Percentiles rank a stretch among this genome's conserved stretches.
These are phyloP conservation scores for Gossypium thurberi DNA, from an alignment of 345 rosid genomes.

Conservation along the genomic window DNA sequence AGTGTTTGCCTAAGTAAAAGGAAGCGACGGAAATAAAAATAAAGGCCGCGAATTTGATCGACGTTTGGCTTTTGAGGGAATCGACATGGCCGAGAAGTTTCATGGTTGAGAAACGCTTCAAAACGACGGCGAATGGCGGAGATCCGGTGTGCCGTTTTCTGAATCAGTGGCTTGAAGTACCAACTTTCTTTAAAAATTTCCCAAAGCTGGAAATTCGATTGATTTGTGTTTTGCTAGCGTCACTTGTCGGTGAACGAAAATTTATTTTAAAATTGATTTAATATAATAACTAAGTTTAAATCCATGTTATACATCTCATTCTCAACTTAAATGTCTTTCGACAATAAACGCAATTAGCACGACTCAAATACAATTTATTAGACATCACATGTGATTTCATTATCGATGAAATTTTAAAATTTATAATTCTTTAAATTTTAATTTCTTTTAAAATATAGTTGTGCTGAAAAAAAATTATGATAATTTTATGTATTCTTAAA, in stretches of 20 bases:
- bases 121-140: slow-evolving; percentile 2
- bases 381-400: too few species aligned
- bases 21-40: slow-evolving; percentile 46
- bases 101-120: slow-evolving; percentile 27
- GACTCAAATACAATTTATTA: too few species aligned
- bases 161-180: background rate
- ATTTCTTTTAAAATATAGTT: too few species aligned
- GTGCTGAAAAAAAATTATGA: too few species aligned
- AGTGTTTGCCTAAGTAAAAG: slow-evolving; percentile 84
- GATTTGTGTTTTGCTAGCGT: background rate
- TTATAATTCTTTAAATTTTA: too few species aligned
- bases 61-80: slow-evolving; percentile 29
- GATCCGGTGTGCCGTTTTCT: background rate
- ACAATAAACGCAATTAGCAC: too few species aligned
- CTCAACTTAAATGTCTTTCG: too few species aligned
- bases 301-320: too few species aligned
- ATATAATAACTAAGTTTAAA: too few species aligned
- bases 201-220: background rate
- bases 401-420: too few species aligned
- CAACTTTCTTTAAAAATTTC: background rate
- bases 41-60: slow-evolving; percentile 44
- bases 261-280: too few species aligned
- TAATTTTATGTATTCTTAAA: too few species aligned
- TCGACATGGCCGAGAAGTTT: slow-evolving; percentile 33
- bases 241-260: background rate